Evolutionary conservation across 192 early-diverging fungal genomes (phyloP), one percentile per base, ranked within the genome.

Genomic region (Coemansia sp.): DNA sequence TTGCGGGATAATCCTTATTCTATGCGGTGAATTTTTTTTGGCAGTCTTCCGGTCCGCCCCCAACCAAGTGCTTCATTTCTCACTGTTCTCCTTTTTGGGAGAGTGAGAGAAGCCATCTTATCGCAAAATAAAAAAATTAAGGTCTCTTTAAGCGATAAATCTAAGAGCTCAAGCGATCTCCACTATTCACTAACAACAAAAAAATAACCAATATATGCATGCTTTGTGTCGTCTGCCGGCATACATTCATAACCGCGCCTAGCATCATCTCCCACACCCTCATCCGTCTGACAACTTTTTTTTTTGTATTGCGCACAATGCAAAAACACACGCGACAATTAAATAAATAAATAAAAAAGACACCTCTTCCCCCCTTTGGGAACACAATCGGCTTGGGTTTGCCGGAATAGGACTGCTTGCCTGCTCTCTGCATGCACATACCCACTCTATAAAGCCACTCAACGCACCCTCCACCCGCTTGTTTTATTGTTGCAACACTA

Each of bases 401-500:
- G 25, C 29, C 49, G 49, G 49, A 53, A 53, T 53, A 53, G 49
- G 49, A 53, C 49, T 53, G 32, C 32, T 35, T 35, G 32, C 32
- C 32, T 35, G 32, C 7, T 35, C 32, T 35, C 32, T 35, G 29
- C 49, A 53, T 49, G 24, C 25, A 27, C 47, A 49, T 49, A 14
- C 47, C 17, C 41, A 43, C 41, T 49, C 47, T 49, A 49, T 53
- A 53, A 53, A 53, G 49, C 49, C 49, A 53, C 49, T 17, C n/a
- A n/a, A n/a, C n/a, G n/a, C n/a, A n/a, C n/a, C n/a, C n/a, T n/a
- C n/a, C n/a, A n/a, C n/a, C n/a, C n/a, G n/a, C n/a, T n/a, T n/a
- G n/a, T n/a, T n/a, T 15, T 25, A 53, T 53, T 53, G 49, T 53
- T 14, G 49, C 15, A 27, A 53, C 49, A 53, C 49, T 53, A 17